These are phyloP conservation scores for Talaromyces sp. DNA, from an alignment of 2,329 filamentous ascomycete species.

Conservation along the genomic window DNA sequence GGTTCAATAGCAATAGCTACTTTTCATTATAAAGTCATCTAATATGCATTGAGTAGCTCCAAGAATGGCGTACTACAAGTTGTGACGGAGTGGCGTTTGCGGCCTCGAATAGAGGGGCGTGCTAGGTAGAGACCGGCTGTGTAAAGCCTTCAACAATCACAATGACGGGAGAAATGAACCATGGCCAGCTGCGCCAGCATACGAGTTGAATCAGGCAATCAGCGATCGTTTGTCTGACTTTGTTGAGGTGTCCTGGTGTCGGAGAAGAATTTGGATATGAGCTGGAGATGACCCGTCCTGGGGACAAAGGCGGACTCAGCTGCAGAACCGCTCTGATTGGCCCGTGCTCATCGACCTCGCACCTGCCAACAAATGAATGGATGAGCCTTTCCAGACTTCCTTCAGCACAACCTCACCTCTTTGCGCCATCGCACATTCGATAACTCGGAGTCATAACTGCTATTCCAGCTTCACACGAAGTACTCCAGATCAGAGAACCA, in stretches of 20 bases:
- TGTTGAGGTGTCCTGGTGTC: not conserved
- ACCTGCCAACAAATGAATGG: slow-evolving; percentile 9
- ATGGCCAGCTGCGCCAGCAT: not conserved
- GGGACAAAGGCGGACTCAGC: not conserved
- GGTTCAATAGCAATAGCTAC: not conserved
- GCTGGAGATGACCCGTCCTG: not conserved
- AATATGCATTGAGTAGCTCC: not conserved
- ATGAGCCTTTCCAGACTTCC: slow-evolving; percentile 8
- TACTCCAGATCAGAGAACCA: not conserved
- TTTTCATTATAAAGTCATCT: slow-evolving; percentile 15
- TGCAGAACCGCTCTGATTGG: slow-evolving; percentile 1
- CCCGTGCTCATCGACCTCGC: not conserved
- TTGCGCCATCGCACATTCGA: slow-evolving; percentile 13
- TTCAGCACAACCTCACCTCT: slow-evolving; percentile 10
- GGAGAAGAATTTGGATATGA: not conserved
- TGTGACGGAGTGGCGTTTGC: not conserved
- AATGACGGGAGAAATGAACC: not conserved
- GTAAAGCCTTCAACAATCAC: not conserved
- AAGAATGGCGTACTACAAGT: not conserved
- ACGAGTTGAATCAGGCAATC: not conserved
- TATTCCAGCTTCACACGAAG: not conserved
- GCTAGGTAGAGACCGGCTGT: not conserved
- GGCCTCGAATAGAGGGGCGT: not conserved
- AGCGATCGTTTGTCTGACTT: not conserved
- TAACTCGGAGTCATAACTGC: not conserved